phyloP scores from a whole-genome alignment of 2,329 filamentous ascomycete genomes.

The Fusarium duplospermum region DNA sequence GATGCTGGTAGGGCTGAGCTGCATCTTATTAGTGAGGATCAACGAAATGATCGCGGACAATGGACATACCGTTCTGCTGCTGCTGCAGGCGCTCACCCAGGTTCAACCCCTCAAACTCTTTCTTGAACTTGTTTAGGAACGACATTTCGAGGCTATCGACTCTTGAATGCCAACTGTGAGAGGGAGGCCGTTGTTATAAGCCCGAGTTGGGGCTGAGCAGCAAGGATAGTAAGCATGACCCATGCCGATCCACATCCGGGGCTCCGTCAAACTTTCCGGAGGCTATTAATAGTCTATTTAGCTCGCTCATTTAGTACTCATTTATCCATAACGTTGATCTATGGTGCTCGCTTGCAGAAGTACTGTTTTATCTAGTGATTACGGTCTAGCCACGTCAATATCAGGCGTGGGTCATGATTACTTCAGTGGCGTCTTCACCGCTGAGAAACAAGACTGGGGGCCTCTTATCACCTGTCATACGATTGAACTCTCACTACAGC shows the following conservation, averaged over 20 bases:
- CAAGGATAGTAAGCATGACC: background rate
- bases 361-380: background rate
- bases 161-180: background rate
- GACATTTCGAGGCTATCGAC: conserved; percentile 10
- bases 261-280: background rate
- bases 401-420: background rate
- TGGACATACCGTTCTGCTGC: conserved; percentile 2
- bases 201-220: background rate
- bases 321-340: background rate
- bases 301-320: background rate
- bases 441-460: background rate
- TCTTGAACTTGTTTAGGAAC: conserved; percentile 30
- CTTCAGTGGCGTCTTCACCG: background rate
- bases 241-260: background rate
- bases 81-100: background rate
- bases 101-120: conserved; percentile 31
- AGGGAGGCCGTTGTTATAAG: background rate
- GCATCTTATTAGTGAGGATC: background rate
- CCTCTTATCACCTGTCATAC: background rate
- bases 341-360: background rate
- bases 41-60: background rate
- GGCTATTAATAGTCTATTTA: background rate
- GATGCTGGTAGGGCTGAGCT: background rate
- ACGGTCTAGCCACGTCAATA: background rate
- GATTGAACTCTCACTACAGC: background rate